Evolutionary conservation across 106 monocot genomes (phyloP).

Genomic region (Chionographis japonica): DNA sequence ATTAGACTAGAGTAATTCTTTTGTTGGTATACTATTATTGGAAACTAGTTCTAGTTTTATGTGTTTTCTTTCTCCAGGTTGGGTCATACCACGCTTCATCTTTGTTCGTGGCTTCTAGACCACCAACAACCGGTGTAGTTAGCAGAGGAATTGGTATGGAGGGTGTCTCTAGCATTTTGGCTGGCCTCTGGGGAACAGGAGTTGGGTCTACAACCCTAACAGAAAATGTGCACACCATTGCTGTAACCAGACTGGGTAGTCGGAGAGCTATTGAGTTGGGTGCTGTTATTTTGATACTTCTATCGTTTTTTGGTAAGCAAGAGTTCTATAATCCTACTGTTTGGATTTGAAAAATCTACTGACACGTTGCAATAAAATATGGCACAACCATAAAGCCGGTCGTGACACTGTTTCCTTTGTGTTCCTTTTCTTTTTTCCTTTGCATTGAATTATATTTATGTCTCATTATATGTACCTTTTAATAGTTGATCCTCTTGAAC

Average conservation of each 20-base stretch:
- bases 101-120: slow-evolving; percentile 77
- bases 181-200: slow-evolving; percentile 92
- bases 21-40: too few species aligned
- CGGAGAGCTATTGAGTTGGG: slow-evolving; percentile 85
- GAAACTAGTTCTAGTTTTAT: too few species aligned
- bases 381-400: neutral
- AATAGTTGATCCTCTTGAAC: slow-evolving; percentile 4
- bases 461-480: neutral
- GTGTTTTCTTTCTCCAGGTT: slow-evolving; percentile 39
- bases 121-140: slow-evolving; percentile 86
- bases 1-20: too few species aligned
- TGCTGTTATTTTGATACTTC: slow-evolving; percentile 67
- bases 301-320: slow-evolving; percentile 77
- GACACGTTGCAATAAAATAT: too few species aligned
- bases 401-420: too few species aligned
- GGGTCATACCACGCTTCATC: slow-evolving; percentile 97
- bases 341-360: neutral
- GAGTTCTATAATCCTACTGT: neutral
- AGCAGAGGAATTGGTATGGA: slow-evolving; percentile 94
- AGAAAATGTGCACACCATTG: slow-evolving; percentile 97
- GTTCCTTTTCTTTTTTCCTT: neutral
- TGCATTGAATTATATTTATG: too few species aligned
- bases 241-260: slow-evolving; percentile 96
- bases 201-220: slow-evolving; percentile 85
- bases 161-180: slow-evolving; percentile 73